Evolutionary conservation across 371 early-diverging fungal species (phyloP), one percentile per base, ranked within the genome.

Genomic region (Coemansia sp.): DNA sequence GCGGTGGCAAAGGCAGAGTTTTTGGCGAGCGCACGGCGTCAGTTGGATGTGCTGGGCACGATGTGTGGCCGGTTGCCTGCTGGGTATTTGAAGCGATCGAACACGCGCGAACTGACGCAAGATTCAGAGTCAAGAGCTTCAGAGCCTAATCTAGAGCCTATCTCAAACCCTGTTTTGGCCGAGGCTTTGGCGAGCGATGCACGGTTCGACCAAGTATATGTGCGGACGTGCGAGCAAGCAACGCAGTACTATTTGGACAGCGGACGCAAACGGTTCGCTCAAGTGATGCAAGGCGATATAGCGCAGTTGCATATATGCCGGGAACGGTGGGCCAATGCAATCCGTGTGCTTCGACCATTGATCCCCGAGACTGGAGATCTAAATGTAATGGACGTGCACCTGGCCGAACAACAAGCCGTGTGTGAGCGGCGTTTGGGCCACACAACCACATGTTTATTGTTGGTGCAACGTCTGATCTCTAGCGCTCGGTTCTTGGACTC

Each of bases 181-280:
- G 77, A 71, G 26, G 78, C 72, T 29, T 65, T 78, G 48, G 63
- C 66, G 1, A 22, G 61, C n/a, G 66, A 72, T 40, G 66, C 60
- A 47, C 64, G 79, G n/a, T 78, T 78, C 21, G 77, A 77, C 64
- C 79, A 77, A 54, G 66, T 72, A 14, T 78, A 78, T 26, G 39
- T 68, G 22, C 72, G 72, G 45, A 75, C 76, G 21, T 76, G 81
- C 68, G 80, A 80, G 61, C 80, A 80, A 63, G 80, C 81, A 1
- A 59, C 69, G 39, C 76, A 79, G 59, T 80, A 80, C 67, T 80
- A 68, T 52, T 58, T 47, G 24, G 81, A 80, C 47, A 64, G 74
- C 55, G 81, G 72, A 22, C 65, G 77, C 2, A 42, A 63, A 16
- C 68, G 81, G 37, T 68, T 80, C 37, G 78, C 78, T n/a, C 68